Conservation (phyloP, 2,329 filamentous ascomycete genomes). For the Rhynchosporium graminicola region DNA sequence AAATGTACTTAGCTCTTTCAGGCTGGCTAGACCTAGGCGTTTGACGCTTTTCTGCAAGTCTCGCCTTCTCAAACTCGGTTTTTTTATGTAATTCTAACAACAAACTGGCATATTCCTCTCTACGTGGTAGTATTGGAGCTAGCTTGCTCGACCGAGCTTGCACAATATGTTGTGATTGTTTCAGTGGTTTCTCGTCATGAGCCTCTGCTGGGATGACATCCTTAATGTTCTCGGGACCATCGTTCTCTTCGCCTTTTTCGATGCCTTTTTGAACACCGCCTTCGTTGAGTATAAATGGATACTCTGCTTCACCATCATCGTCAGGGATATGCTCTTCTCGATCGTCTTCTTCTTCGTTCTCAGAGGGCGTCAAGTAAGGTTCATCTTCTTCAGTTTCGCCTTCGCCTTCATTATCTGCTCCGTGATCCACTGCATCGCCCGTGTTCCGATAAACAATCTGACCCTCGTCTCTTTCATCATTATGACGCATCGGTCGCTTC, state of each 20-base stretch:
- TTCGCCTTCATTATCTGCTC: not conserved
- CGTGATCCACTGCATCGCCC: not conserved
- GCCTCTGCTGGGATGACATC: too few relatives aligned
- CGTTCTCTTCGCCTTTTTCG: not conserved
- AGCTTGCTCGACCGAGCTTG: not conserved
- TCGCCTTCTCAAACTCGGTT: not conserved
- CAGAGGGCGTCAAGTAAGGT: not conserved
- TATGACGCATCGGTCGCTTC: constrained; percentile 1
- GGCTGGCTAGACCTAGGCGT: not conserved
- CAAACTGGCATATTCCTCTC: not conserved
- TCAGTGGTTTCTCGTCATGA: not conserved
- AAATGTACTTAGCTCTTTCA: not conserved
- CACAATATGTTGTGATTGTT: not conserved
- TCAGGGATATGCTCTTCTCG: not conserved
- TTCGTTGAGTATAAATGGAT: not conserved
- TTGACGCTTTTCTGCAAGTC: not conserved
- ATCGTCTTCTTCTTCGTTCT: not conserved
- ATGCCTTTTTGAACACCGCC: not conserved
- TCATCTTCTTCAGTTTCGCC: not conserved
- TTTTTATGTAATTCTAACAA: constrained; percentile 2
- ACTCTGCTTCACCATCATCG: not conserved
- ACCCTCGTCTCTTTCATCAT: not conserved
- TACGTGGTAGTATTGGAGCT: not conserved
- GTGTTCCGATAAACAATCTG: not conserved
- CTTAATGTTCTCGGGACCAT: not conserved